A percentile compares a stretch with the other conserved stretches of the same genome.
phyloP scores from a whole-genome alignment of 345 rosid genomes.

The Carallia brachiata region DNA sequence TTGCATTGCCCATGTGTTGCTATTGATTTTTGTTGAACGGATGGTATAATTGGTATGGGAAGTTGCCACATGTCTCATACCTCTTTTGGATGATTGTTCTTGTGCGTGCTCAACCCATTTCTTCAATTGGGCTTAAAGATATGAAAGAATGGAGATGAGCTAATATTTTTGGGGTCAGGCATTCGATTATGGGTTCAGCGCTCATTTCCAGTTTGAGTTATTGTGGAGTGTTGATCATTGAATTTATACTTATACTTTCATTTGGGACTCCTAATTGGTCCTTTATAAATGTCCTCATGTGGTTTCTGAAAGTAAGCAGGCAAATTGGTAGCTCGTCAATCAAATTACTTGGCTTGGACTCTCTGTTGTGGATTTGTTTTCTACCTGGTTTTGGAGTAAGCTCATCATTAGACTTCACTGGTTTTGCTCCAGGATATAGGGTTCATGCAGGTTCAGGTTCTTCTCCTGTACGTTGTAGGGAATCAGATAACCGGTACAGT shows the following conservation, averaged over 20 bases:
- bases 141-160: not conserved
- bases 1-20: conserved; percentile 6
- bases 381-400: conserved; percentile 18
- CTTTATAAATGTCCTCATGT: not conserved
- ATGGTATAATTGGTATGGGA: not conserved
- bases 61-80: conserved; percentile 3
- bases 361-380: not conserved
- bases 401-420: conserved; percentile 34
- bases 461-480: conserved; percentile 51
- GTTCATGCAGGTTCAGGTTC: conserved; percentile 75
- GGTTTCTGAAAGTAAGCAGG: not conserved
- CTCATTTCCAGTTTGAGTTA: not conserved
- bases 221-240: not conserved
- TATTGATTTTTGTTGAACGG: conserved; percentile 2
- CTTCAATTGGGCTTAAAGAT: not conserved
- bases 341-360: no score
- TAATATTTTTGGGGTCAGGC: not conserved
- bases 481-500: conserved; percentile 51
- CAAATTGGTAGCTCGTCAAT: not conserved
- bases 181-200: not conserved
- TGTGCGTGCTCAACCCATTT: not conserved
- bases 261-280: not conserved
- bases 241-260: not conserved
- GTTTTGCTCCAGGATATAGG: conserved; percentile 66
- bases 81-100: conserved; percentile 6